Evolutionary conservation across 1,284 basidiomycete genomes (phyloP), one percentile per base, ranked within the genome.

Genomic region (Boletellus sp.): DNA sequence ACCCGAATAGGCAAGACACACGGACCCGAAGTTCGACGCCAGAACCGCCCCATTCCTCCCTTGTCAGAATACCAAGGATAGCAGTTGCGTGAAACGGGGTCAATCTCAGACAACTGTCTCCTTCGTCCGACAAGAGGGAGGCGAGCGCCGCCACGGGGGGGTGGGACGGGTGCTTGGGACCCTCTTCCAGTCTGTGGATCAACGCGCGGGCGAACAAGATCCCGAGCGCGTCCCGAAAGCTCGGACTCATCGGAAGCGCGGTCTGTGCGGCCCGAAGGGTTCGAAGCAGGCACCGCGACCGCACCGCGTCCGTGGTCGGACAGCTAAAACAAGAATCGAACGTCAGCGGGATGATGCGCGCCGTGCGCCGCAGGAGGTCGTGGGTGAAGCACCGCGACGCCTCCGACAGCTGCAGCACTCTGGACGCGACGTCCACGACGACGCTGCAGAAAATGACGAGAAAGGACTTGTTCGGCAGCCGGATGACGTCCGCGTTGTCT

Each of bases 291-390:
- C 72, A 64, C 21, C 69, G 63, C 4, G 66, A 64, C 35, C 78
- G 71, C 26, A 66, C 60, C 14, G 52, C 41, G 9, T 67, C 54
- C 0, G 69, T 59, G 2, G 69, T 67, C 5, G 61, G 51, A 52
- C 70, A 76, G 30, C 61, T 76, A 33, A 76, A 55, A 49, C 73
- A 73, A 50, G 69, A 72, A 40, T 78, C 64, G 50, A 80, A 76
- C n/a, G 70, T 60, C 29, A 64, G 57, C 23, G 68, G 63, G n/a
- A 69, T 53, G 6, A 71, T 54, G 36, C 72, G 71, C 8, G 71
- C 61, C 3, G 71, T 59, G 23, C 65, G 67, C 23, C 71, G 70
- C 25, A 70, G 53, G 35, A 78, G 52, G 50, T 82, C 77, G 13
- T 60, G 57, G 4, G 81, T 63, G 45, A 80, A 76, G 62, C 73